Evolutionary conservation across 2,329 filamentous ascomycete species (phyloP).

Genomic region (Paraphoma chrysanthemicola): DNA sequence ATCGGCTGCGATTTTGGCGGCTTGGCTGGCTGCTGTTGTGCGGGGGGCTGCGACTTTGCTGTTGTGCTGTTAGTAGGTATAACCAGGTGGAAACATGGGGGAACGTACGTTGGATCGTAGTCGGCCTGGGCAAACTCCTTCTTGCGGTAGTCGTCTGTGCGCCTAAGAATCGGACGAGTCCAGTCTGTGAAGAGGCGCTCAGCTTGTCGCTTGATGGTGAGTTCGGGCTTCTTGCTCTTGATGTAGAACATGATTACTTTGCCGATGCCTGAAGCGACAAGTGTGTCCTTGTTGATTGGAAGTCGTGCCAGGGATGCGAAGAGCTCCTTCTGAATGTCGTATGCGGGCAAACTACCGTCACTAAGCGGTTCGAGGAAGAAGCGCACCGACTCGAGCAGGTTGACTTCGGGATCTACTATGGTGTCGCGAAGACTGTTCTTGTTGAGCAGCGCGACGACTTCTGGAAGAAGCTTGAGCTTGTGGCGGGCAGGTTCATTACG

Average conservation of each 20-base stretch:
- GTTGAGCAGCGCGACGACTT: constrained; percentile 87
- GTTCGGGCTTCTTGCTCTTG: constrained; percentile 87
- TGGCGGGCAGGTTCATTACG: constrained; percentile 82
- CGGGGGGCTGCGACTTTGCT: constrained; percentile 32
- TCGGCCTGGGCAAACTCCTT: constrained; percentile 69
- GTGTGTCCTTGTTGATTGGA: constrained; percentile 87
- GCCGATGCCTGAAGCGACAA: constrained; percentile 91
- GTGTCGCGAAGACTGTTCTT: constrained; percentile 85
- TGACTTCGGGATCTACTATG: constrained; percentile 91
- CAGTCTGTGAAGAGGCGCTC: constrained; percentile 93
- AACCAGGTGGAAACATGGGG: not conserved
- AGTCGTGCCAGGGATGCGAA: constrained; percentile 81
- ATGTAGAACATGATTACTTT: constrained; percentile 98
- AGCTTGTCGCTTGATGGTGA: constrained; percentile 89
- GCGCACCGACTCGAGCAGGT: constrained; percentile 91
- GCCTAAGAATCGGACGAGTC: constrained; percentile 92
- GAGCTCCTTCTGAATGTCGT: constrained; percentile 95
- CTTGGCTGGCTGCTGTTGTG: constrained; percentile 41
- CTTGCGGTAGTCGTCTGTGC: constrained; percentile 94
- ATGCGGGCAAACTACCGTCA: constrained; percentile 91
- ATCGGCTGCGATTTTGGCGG: constrained; percentile 34
- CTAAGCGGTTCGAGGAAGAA: constrained; percentile 97
- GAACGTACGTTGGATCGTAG: constrained; percentile 63
- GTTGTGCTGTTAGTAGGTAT: not conserved
- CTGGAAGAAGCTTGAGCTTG: constrained; percentile 91